These are phyloP conservation scores for Phytopythium vexans DNA, from an alignment of 352 stramenopile species.

Conservation along the genomic window DNA sequence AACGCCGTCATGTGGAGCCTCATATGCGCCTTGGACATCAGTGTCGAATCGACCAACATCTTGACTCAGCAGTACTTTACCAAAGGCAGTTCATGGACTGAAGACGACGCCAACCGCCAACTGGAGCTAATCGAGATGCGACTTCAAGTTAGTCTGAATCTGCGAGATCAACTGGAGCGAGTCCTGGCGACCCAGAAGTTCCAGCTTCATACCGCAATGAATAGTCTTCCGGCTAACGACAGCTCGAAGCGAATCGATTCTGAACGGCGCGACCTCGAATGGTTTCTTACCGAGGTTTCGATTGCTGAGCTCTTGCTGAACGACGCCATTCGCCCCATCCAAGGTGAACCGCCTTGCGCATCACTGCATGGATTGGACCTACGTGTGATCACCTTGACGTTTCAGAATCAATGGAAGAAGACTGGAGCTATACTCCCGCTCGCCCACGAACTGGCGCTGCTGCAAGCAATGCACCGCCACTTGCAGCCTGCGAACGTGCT, in stretches of 20 bases:
- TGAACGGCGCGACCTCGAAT: slow-evolving; percentile 20
- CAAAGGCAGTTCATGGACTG: not conserved
- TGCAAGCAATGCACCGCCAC: slow-evolving; percentile 39
- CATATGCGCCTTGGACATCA: slow-evolving; percentile 43
- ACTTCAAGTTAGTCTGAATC: slow-evolving; percentile 41
- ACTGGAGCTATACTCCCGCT: slow-evolving; percentile 25
- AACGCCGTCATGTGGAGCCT: slow-evolving; percentile 47
- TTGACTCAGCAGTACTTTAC: slow-evolving; percentile 17
- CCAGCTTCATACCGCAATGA: slow-evolving; percentile 15
- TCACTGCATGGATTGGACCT: slow-evolving; percentile 56
- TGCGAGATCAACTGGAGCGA: slow-evolving; percentile 36
- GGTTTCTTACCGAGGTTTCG: slow-evolving; percentile 22
- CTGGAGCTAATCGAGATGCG: slow-evolving; percentile 7
- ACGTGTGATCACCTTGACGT: slow-evolving; percentile 42
- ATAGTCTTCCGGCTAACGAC: slow-evolving; percentile 4
- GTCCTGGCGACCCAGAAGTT: slow-evolving; percentile 28
- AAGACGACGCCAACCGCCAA: too few species aligned
- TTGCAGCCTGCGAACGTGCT: slow-evolving; percentile 20
- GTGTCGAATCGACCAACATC: slow-evolving; percentile 33
- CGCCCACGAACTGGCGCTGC: slow-evolving; percentile 43
- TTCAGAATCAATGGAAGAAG: slow-evolving; percentile 44
- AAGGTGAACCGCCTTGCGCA: slow-evolving; percentile 23
- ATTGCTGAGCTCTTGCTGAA: slow-evolving; percentile 34
- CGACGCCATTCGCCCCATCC: slow-evolving; percentile 23
- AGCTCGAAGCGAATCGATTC: slow-evolving; percentile 1